Base-by-base conservation (phyloP, 768 basidiomycete species). In the Mycena sanguinolenta region DNA sequence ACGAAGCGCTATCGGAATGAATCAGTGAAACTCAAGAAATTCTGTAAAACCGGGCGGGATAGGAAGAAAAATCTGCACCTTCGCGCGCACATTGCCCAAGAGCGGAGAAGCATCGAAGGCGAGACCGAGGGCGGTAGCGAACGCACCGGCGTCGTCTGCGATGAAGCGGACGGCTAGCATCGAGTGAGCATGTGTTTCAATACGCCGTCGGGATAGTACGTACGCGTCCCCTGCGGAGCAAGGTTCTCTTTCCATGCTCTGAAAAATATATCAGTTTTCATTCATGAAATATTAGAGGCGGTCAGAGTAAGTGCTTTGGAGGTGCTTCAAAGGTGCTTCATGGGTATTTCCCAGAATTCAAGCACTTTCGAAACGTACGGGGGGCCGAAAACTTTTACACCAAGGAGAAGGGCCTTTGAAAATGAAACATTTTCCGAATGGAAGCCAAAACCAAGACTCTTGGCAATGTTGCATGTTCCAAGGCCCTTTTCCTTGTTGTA, bases 241-340 rank as follows among this genome's bases (percentile, higher is more conserved):
- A 93, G 81, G 27, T 86, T 82, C 30, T 88, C 85, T 76, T 91
- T 92, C 91, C 91, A 92, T 38, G 90, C 91, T 71, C 90, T 91
- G 62, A 28, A 39, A 21, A 16, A 34, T 55, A 16, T 30, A 13
- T 50, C 19, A 23, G 19, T 42, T 53, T 42, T n/a, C 38, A 17
- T 16, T 3, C 46, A 65, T 61, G 23, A 13, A 19, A 28, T 21
- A 19, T 42, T 21, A 42, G n/a, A n/a, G n/a, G n/a, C n/a, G n/a
- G n/a, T n/a, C n/a, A n/a, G n/a, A n/a, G n/a, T n/a, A n/a, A n/a
- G n/a, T n/a, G n/a, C n/a, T n/a, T n/a, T n/a, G n/a, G n/a, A n/a
- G n/a, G n/a, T n/a, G n/a, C n/a, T n/a, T n/a, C n/a, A n/a, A n/a
- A n/a, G n/a, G n/a, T n/a, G n/a, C n/a, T n/a, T n/a, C n/a, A n/a